phyloP scores from a whole-genome alignment of 225 moss, liverwort and hornwort genomes.

The Thuidium tamariscinum region DNA sequence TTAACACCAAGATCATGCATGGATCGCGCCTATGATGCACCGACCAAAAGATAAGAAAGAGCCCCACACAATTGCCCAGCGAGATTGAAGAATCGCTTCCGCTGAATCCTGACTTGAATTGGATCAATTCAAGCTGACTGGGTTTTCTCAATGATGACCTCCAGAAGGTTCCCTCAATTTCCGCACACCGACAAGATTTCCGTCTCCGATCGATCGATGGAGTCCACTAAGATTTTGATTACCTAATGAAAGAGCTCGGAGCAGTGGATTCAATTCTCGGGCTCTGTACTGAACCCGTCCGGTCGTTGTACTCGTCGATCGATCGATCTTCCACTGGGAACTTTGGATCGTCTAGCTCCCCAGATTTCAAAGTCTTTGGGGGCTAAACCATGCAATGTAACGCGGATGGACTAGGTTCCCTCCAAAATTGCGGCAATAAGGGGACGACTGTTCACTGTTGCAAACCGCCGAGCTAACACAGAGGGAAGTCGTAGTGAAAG shows the following conservation, averaged over 20 bases:
- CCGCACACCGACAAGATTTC: neutral
- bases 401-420: no score
- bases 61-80: neutral
- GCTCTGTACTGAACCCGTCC: neutral
- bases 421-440: no score
- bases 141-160: neutral
- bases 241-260: neutral
- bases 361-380: no score
- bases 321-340: no score
- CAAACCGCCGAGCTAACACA: no score
- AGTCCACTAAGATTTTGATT: neutral
- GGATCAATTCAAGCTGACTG: neutral
- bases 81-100: neutral
- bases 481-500: no score
- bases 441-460: no score
- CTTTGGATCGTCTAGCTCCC: no score
- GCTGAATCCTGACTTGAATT: neutral
- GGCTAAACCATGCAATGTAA: no score
- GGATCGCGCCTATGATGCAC: no score
- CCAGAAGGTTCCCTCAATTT: neutral
- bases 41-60: neutral
- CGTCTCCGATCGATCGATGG: neutral
- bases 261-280: neutral
- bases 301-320: neutral
- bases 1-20: neutral